These are phyloP conservation scores for Venturiaceae sp. DNA, from an alignment of 2,329 filamentous ascomycete genomes.

Conservation along the genomic window DNA sequence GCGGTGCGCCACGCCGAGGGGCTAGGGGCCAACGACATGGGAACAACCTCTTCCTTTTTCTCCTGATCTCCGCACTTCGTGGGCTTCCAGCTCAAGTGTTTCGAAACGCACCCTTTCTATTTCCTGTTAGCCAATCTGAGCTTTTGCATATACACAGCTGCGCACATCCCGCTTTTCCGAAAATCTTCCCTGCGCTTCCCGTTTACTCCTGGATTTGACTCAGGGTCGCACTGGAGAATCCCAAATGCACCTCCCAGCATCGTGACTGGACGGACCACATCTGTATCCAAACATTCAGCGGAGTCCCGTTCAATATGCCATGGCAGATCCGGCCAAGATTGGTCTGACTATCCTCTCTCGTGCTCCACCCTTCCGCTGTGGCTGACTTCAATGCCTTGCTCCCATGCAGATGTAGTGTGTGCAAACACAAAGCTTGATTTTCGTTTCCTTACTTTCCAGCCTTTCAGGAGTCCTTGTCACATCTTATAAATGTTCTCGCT, in stretches of 20 bases:
- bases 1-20: neutral
- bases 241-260: neutral
- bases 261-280: neutral
- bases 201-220: neutral
- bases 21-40: neutral
- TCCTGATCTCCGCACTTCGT: neutral
- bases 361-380: constrained; percentile 1
- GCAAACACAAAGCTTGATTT: constrained; percentile 6
- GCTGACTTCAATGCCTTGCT: neutral
- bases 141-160: constrained; percentile 2
- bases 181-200: neutral
- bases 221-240: neutral
- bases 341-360: neutral
- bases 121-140: constrained; percentile 7
- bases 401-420: neutral
- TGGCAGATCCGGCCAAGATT: neutral
- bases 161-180: constrained; percentile 1
- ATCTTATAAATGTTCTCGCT: neutral
- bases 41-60: neutral
- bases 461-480: constrained; percentile 4
- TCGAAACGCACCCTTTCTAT: constrained; percentile 5
- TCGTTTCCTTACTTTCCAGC: constrained; percentile 1
- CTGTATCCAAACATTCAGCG: neutral
- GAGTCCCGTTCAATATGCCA: neutral
- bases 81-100: constrained; percentile 4